Conservation (phyloP, 768 basidiomycete species). For the Panaeolus cyanescens region DNA sequence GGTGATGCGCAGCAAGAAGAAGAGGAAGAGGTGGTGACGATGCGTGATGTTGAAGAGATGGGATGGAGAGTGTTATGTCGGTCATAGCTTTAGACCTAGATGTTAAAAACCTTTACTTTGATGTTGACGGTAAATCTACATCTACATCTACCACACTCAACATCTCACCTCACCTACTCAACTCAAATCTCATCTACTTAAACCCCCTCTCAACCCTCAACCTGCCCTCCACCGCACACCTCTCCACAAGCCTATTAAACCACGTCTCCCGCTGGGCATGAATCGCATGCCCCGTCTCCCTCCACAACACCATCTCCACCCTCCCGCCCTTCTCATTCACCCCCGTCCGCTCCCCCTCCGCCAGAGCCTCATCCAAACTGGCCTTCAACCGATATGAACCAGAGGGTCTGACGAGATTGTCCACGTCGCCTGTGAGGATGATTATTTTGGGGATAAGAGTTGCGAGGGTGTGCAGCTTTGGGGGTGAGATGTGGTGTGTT, state of each 20-base stretch:
- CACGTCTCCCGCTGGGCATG: slow-evolving; percentile 46
- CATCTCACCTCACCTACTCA: not conserved
- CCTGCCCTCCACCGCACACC: slow-evolving; percentile 54
- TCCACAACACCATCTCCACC: slow-evolving; percentile 54
- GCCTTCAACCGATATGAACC: slow-evolving; percentile 55
- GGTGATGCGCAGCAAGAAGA: slow-evolving; percentile 18
- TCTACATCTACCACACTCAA: too few species aligned
- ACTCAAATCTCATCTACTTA: slow-evolving; percentile 5
- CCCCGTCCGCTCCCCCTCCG: not conserved
- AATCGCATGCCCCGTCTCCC: slow-evolving; percentile 65
- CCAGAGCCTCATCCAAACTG: slow-evolving; percentile 56
- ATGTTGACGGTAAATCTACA: too few species aligned
- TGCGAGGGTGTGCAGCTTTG: slow-evolving; percentile 50
- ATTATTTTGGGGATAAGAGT: slow-evolving; percentile 62
- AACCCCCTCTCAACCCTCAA: slow-evolving; percentile 24
- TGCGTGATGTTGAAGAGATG: slow-evolving; percentile 20
- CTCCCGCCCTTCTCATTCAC: slow-evolving; percentile 3
- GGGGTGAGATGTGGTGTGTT: slow-evolving; percentile 59
- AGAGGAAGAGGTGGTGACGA: slow-evolving; percentile 20
- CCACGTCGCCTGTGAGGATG: slow-evolving; percentile 70
- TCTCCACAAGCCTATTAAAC: slow-evolving; percentile 61
- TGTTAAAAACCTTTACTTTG: too few species aligned
- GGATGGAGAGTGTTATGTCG: slow-evolving; percentile 21
- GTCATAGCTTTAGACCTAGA: not conserved
- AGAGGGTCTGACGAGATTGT: slow-evolving; percentile 52